Percentiles rank a stretch among this genome's conserved stretches.
Evolutionary conservation across 768 basidiomycete genomes (phyloP).

Genomic region (Punctularia strigosozonata): DNA sequence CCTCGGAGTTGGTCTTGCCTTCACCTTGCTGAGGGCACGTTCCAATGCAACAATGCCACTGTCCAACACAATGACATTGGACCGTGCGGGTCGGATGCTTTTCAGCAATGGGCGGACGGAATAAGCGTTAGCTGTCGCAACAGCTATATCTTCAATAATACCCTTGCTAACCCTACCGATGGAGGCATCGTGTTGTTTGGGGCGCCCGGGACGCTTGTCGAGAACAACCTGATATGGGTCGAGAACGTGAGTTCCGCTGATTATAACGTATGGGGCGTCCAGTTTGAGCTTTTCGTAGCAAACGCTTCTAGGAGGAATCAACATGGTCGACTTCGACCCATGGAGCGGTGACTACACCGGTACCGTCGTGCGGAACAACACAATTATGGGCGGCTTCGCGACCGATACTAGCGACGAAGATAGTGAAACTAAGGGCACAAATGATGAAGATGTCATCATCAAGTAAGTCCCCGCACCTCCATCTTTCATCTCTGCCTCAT

Average conservation of each 20-base stretch:
- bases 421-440: constrained; percentile 37
- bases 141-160: constrained; percentile 52
- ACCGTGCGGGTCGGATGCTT: constrained; percentile 55
- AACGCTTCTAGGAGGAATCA: constrained; percentile 66
- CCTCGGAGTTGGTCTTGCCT: constrained; percentile 79
- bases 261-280: neutral
- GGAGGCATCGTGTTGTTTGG: constrained; percentile 76
- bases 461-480: constrained; percentile 35
- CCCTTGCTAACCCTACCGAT: constrained; percentile 63
- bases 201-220: constrained; percentile 56
- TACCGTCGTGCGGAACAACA: constrained; percentile 56
- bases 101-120: constrained; percentile 74
- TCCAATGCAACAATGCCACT: constrained; percentile 49
- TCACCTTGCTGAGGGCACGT: constrained; percentile 59
- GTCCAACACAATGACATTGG: constrained; percentile 81
- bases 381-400: constrained; percentile 59
- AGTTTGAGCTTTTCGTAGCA: constrained; percentile 24
- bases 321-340: constrained; percentile 63
- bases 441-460: constrained; percentile 48
- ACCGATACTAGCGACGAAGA: constrained; percentile 26
- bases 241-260: constrained; percentile 33
- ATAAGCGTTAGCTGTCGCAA: constrained; percentile 63
- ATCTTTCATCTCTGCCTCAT: constrained; percentile 1
- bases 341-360: constrained; percentile 55
- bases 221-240: constrained; percentile 71